Base-by-base conservation (phyloP, 768 basidiomycete species). In the Glaciozyma antarctica region DNA sequence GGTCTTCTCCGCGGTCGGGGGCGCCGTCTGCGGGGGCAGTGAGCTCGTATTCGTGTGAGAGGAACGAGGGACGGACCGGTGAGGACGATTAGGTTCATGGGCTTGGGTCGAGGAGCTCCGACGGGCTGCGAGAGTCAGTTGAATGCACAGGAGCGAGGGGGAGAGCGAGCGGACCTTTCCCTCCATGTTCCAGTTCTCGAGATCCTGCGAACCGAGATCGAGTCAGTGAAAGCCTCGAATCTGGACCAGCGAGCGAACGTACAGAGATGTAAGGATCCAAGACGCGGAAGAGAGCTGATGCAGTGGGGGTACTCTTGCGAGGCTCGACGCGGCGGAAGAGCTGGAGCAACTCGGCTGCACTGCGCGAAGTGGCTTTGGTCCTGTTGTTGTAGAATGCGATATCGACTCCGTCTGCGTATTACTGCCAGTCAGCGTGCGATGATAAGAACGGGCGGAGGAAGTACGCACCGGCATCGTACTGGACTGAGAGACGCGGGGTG, bases 241-340 rank as follows among this genome's bases (percentile, higher is more conserved):
- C 32, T 9, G 34, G n/a, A 17, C 15, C 12, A 34, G 21, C 24
- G 32, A 32, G 32, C 19, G 1, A 60, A 44, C 49, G n/a, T 34
- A 49, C 55, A 17, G 10, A 32, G 48, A 72, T 56, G 54, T 72
- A 72, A 17, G 71, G 71, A 19, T 72, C 71, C 8, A 66, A 9
- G 12, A 72, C 67, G 22, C 71, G 26, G 56, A 22, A 54, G 6
- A 72, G 55, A 5, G 71, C 71, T 9, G 32, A 45, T 6, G 55
- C 52, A 10, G 66, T 70, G 19, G 71, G 71, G 7, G 71, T 72
- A 26, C 54, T 60, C 24, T 59, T 54, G 24, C 59, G 15, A 28
- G 71, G 71, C n/a, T 60, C 45, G 22, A 72, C 71, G 28, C 63
- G 41, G n/a, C 51, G 26, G 56, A 72, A 72, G 34, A 72, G 45